These are phyloP conservation scores for Pseudozyma sp. DNA, from an alignment of 1,284 basidiomycete genomes.

Conservation along the genomic window DNA sequence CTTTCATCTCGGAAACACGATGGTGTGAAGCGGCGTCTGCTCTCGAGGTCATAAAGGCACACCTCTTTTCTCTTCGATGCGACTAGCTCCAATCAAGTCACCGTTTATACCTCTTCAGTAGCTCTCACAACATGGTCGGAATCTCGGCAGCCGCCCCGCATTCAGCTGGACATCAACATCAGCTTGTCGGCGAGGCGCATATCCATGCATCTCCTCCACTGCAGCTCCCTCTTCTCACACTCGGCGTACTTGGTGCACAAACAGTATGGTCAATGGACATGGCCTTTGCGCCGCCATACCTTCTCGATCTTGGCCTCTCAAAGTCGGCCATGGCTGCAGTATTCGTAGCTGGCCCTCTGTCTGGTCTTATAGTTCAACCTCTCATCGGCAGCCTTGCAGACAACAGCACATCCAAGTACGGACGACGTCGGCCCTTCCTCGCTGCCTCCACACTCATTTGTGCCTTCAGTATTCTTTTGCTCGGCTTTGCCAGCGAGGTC, in stretches of 20 bases:
- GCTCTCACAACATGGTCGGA: slow-evolving; percentile 26
- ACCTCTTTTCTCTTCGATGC: neutral
- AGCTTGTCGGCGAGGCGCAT: slow-evolving; percentile 31
- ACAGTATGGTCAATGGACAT: slow-evolving; percentile 67
- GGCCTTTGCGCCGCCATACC: slow-evolving; percentile 63
- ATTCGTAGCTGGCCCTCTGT: slow-evolving; percentile 62
- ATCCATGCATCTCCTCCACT: slow-evolving; percentile 33
- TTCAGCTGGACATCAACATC: slow-evolving; percentile 4
- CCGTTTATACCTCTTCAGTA: neutral
- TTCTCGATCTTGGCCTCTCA: slow-evolving; percentile 61
- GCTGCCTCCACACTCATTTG: slow-evolving; percentile 60
- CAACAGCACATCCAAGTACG: slow-evolving; percentile 65
- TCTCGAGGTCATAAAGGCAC: neutral
- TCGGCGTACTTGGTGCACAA: slow-evolving; percentile 61
- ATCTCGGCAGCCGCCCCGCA: slow-evolving; percentile 7
- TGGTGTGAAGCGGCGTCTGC: neutral
- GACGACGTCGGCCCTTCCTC: slow-evolving; percentile 69
- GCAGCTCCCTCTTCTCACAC: slow-evolving; percentile 56
- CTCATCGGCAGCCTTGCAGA: slow-evolving; percentile 68
- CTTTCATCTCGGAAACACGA: neutral
- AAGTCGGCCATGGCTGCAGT: slow-evolving; percentile 61
- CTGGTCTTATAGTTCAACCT: slow-evolving; percentile 69
- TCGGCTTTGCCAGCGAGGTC: slow-evolving; percentile 66
- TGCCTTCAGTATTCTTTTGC: slow-evolving; percentile 61
- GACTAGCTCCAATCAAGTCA: neutral